Evolutionary conservation across 2,329 filamentous ascomycete species (phyloP).

Genomic region (Colletotrichum sp.): DNA sequence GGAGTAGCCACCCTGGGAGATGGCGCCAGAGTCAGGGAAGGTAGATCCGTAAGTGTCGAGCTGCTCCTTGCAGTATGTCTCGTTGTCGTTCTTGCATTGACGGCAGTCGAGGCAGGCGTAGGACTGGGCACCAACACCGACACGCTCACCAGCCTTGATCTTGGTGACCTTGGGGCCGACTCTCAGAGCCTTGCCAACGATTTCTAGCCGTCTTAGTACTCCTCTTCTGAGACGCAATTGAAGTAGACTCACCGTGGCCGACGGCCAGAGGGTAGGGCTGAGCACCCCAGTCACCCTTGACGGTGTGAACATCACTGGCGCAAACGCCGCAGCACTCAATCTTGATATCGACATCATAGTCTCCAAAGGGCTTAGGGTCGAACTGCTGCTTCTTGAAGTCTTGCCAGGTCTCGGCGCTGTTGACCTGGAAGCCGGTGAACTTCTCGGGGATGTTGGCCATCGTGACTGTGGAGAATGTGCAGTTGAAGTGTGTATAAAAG

Average conservation of each 20-base stretch:
- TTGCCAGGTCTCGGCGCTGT: conserved; percentile 56
- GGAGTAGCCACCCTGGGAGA: conserved; percentile 66
- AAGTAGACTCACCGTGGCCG: conserved; percentile 60
- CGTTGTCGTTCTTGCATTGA: conserved; percentile 68
- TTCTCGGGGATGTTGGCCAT: conserved; percentile 61
- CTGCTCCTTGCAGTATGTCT: conserved; percentile 70
- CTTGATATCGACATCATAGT: conserved; percentile 87
- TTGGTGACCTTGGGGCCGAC: conserved; percentile 69
- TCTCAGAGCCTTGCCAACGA: conserved; percentile 70
- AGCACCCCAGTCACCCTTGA: conserved; percentile 70
- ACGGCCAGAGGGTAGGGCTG: conserved; percentile 68
- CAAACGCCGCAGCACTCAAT: conserved; percentile 82
- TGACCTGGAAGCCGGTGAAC: conserved; percentile 66
- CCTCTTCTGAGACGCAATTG: background rate
- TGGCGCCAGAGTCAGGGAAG: conserved; percentile 64
- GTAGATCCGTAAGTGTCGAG: conserved; percentile 63
- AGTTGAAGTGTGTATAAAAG: background rate
- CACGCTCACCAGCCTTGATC: conserved; percentile 65
- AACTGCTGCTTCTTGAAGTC: conserved; percentile 76
- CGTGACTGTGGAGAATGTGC: conserved; percentile 18
- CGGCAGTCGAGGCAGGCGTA: conserved; percentile 69
- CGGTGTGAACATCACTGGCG: conserved; percentile 73
- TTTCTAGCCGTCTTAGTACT: conserved; percentile 48
- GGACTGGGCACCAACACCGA: conserved; percentile 72
- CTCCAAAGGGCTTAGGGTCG: conserved; percentile 83